phyloP scores from a whole-genome alignment of 1,284 basidiomycete species.

The Entoloma clypeatum region DNA sequence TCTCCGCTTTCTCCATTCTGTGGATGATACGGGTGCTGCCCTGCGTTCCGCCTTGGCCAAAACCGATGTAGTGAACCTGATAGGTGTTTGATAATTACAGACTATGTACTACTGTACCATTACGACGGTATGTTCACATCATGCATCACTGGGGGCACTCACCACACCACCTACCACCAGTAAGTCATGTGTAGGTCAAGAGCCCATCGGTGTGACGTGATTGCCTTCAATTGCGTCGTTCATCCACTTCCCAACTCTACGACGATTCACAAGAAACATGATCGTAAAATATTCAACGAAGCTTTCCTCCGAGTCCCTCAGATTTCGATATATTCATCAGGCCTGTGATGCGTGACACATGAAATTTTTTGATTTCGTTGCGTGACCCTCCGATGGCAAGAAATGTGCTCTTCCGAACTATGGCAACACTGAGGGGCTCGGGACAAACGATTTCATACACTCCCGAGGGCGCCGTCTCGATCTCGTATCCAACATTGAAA shows the following conservation, averaged over 20 bases:
- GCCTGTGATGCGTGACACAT: background rate
- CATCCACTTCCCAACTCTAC: too few relatives aligned
- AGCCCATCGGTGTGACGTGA: too few relatives aligned
- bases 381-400: slow-evolving; percentile 20
- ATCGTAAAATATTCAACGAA: too few relatives aligned
- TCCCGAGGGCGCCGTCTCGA: slow-evolving; percentile 58
- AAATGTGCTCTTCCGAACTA: slow-evolving; percentile 17
- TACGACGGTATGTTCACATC: too few relatives aligned
- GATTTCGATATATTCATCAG: background rate
- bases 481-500: slow-evolving; percentile 65
- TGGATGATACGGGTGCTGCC: slow-evolving; percentile 80
- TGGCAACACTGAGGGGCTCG: slow-evolving; percentile 20
- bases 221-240: too few relatives aligned
- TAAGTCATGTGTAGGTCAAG: too few relatives aligned
- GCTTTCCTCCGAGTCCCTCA: too few relatives aligned
- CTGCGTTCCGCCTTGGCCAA: slow-evolving; percentile 59
- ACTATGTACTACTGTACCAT: too few relatives aligned
- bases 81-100: slow-evolving; percentile 1
- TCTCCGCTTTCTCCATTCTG: slow-evolving; percentile 86
- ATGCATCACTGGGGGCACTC: too few relatives aligned
- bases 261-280: too few relatives aligned
- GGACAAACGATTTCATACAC: slow-evolving; percentile 37
- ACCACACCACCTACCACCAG: too few relatives aligned
- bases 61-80: slow-evolving; percentile 29
- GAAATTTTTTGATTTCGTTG: background rate